phyloP scores from a whole-genome alignment of 257 asterid species.

The Perilla frutescens region DNA sequence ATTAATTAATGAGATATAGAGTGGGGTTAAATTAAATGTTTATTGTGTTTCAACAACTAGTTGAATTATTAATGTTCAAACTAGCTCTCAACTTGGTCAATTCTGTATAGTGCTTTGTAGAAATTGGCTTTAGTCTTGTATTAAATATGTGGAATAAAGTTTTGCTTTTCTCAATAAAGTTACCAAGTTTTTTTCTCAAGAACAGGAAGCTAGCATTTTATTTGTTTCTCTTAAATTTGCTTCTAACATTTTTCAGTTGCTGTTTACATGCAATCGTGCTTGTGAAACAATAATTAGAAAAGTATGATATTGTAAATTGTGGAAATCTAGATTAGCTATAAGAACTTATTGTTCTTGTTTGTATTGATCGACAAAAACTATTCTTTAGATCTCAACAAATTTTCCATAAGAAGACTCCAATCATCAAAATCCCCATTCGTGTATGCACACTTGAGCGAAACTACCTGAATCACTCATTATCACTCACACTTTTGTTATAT shows the following conservation, averaged over 20 bases:
- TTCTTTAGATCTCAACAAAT: too few species aligned
- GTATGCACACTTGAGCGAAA: too few species aligned
- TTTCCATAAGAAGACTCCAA: too few species aligned
- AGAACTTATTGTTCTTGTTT: background rate
- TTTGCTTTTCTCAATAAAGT: background rate
- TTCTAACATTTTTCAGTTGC: background rate
- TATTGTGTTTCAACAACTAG: too few species aligned
- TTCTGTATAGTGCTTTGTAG: too few species aligned
- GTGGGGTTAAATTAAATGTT: too few species aligned
- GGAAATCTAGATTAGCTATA: constrained; percentile 4
- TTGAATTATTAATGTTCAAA: too few species aligned
- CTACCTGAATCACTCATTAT: too few species aligned
- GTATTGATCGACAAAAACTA: constrained; percentile 18
- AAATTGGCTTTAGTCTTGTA: background rate
- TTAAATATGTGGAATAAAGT: constrained; percentile 19
- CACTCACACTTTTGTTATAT: too few species aligned
- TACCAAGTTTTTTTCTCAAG: background rate
- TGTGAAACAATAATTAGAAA: background rate
- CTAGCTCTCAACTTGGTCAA: too few species aligned
- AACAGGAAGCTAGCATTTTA: background rate
- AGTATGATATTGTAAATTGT: background rate
- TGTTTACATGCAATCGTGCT: background rate
- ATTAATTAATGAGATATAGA: too few species aligned
- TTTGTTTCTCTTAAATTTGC: background rate
- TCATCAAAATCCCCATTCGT: too few species aligned